These are phyloP conservation scores for Stylosanthes scabra DNA, from an alignment of 331 rosid genomes.

Conservation along the genomic window DNA sequence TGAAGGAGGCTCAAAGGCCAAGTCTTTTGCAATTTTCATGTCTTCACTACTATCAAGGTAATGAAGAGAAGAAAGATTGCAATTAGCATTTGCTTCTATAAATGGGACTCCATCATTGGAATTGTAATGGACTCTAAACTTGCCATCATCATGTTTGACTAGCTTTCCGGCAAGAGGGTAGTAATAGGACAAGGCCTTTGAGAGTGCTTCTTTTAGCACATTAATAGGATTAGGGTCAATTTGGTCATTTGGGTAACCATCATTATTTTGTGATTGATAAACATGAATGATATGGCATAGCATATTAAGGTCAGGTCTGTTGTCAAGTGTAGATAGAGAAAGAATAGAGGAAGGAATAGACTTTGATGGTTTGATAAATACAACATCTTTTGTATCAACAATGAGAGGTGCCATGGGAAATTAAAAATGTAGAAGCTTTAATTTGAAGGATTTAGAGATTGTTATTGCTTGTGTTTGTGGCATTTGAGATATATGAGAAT, in stretches of 20 bases:
- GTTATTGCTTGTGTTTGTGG: too few species aligned
- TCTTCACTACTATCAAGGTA: conserved; percentile 40
- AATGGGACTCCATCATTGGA: conserved; percentile 47
- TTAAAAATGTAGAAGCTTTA: too few species aligned
- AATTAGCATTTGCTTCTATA: conserved; percentile 41
- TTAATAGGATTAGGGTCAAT: conserved; percentile 16
- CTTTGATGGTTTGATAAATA: conserved; percentile 35
- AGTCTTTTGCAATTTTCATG: neutral
- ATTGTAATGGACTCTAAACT: conserved; percentile 37
- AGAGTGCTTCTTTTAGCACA: conserved; percentile 42
- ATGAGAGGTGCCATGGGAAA: conserved; percentile 1
- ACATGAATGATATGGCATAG: conserved; percentile 34
- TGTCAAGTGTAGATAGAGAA: conserved; percentile 43
- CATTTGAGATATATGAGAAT: too few species aligned
- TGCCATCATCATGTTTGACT: conserved; percentile 36
- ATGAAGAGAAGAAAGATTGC: conserved; percentile 43
- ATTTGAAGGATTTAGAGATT: too few species aligned
- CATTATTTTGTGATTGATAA: conserved; percentile 11
- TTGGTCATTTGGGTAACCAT: too few species aligned
- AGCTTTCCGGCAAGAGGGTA: conserved; percentile 47
- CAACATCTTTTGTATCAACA: conserved; percentile 30
- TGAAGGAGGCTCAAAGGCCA: conserved; percentile 17
- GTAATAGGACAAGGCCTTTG: conserved; percentile 35
- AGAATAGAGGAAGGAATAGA: conserved; percentile 35
- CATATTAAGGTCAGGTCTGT: conserved; percentile 1